Conservation (phyloP, 768 basidiomycete genomes). For the Russula sp. region DNA sequence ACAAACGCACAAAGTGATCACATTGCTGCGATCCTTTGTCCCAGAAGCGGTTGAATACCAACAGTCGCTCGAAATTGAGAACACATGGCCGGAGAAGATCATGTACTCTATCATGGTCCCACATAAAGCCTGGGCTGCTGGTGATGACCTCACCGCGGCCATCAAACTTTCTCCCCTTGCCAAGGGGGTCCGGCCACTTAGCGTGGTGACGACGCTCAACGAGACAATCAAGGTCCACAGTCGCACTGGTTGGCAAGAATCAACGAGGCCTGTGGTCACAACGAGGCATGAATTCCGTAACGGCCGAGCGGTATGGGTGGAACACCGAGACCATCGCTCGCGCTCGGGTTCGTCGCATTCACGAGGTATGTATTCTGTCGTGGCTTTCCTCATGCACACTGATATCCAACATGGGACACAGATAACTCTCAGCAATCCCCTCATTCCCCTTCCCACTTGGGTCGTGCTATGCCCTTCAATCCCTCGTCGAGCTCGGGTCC, state of each 20-base stretch:
- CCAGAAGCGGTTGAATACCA: constrained; percentile 91
- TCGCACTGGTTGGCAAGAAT: constrained; percentile 56
- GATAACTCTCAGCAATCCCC: not conserved
- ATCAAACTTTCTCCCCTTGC: constrained; percentile 84
- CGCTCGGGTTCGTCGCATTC: constrained; percentile 28
- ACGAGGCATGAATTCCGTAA: constrained; percentile 65
- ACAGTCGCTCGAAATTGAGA: constrained; percentile 92
- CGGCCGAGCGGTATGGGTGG: constrained; percentile 46
- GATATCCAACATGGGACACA: not conserved
- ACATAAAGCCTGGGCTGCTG: constrained; percentile 93
- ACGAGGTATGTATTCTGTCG: constrained; percentile 10
- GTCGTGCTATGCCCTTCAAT: not conserved
- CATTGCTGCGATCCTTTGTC: constrained; percentile 69
- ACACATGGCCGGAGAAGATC: constrained; percentile 95
- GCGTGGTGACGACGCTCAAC: constrained; percentile 63
- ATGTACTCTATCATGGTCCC: constrained; percentile 95
- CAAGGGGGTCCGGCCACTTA: constrained; percentile 77
- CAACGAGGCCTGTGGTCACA: constrained; percentile 57
- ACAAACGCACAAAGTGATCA: constrained; percentile 57
- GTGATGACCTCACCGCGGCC: constrained; percentile 75
- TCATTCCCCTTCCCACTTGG: not conserved
- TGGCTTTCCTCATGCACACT: not conserved
- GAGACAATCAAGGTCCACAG: constrained; percentile 67
- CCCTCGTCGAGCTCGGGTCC: not conserved
- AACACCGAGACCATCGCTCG: constrained; percentile 35